These are phyloP conservation scores for Candida pseudoviswanathii DNA, from an alignment of 1,139 yeast species.

Conservation along the genomic window DNA sequence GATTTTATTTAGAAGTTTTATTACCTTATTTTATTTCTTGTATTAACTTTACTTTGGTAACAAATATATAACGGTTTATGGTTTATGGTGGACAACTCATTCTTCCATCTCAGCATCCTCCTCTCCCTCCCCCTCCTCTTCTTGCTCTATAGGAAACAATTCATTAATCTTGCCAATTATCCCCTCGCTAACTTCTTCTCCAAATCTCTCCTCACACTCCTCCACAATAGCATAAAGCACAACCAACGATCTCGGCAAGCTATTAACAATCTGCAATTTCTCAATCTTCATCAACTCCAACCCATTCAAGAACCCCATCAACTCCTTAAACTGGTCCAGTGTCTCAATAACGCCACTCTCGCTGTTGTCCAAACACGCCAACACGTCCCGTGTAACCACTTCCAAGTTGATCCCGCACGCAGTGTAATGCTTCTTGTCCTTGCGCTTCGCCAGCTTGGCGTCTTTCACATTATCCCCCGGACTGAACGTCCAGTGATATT, in stretches of 20 bases:
- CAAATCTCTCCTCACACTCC: slow-evolving; percentile 85
- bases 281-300: slow-evolving; percentile 78
- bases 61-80: not conserved
- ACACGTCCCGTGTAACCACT: slow-evolving; percentile 64
- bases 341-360: slow-evolving; percentile 46
- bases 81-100: not conserved
- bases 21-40: slow-evolving; percentile 1
- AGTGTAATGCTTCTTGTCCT: slow-evolving; percentile 44
- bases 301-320: slow-evolving; percentile 54
- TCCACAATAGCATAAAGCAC: slow-evolving; percentile 79
- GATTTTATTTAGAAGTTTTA: slow-evolving; percentile 21
- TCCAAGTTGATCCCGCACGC: slow-evolving; percentile 58
- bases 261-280: slow-evolving; percentile 78
- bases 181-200: slow-evolving; percentile 59
- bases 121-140: slow-evolving; percentile 26
- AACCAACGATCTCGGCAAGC: slow-evolving; percentile 78
- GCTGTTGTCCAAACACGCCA: slow-evolving; percentile 49
- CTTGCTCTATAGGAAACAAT: slow-evolving; percentile 49
- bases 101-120: slow-evolving; percentile 10
- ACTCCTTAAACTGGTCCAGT: slow-evolving; percentile 49
- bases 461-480: slow-evolving; percentile 36
- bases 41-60: not conserved
- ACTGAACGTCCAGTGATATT: slow-evolving; percentile 48
- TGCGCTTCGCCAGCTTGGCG: slow-evolving; percentile 27
- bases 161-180: slow-evolving; percentile 53